Evolutionary conservation across 2,329 filamentous ascomycete species (phyloP).

Genomic region (Venturia pyrina): DNA sequence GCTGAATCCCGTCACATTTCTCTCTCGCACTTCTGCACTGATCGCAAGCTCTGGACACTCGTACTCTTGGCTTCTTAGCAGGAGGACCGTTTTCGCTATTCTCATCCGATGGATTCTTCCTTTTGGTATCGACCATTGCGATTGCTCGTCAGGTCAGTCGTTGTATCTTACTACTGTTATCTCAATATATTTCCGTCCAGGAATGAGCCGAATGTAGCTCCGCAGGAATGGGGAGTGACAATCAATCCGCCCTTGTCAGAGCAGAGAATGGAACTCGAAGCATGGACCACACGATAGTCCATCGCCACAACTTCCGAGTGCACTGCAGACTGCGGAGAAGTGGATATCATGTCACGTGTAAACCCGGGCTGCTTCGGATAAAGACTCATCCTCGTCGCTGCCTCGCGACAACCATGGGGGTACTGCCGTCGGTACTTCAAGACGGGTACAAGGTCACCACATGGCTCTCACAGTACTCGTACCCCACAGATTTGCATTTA

Average conservation of each 20-base stretch:
- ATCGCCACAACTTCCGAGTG: not conserved
- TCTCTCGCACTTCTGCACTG: conserved; percentile 58
- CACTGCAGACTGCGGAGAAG: not conserved
- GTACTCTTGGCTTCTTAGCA: conserved; percentile 1
- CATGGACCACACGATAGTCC: not conserved
- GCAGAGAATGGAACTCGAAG: not conserved
- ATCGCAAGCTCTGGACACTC: conserved; percentile 31
- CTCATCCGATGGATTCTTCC: not conserved
- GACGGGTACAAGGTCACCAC: not conserved
- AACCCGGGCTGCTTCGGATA: too few species aligned
- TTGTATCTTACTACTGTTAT: too few species aligned
- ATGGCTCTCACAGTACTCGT: too few species aligned
- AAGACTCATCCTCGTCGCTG: not conserved
- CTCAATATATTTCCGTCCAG: not conserved
- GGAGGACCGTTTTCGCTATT: not conserved
- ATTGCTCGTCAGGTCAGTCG: not conserved
- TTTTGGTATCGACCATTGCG: conserved; percentile 5
- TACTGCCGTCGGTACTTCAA: not conserved
- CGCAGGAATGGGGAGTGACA: not conserved
- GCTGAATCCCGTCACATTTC: conserved; percentile 62
- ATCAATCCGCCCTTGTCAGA: not conserved
- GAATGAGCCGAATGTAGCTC: not conserved
- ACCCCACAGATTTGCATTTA: not conserved
- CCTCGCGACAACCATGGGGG: not conserved
- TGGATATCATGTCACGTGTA: not conserved